Conservation (phyloP, 1,139 yeast genomes). For the Petasospora fabianii region DNA sequence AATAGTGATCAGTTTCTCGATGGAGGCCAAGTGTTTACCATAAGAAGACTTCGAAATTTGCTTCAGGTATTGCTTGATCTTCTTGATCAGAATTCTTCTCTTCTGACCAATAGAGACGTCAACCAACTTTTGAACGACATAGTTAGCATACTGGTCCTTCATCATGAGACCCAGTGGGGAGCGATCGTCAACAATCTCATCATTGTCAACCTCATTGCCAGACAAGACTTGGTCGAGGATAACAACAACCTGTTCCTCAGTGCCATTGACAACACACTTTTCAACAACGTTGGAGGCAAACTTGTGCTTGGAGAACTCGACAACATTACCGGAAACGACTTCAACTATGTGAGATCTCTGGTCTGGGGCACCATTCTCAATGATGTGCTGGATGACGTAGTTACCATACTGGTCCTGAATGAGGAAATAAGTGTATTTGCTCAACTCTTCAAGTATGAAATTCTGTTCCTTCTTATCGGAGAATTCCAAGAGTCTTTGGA, state of each 20-base stretch:
- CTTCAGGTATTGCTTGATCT: constrained; percentile 37
- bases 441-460: constrained; percentile 65
- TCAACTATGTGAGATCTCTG: constrained; percentile 50
- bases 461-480: constrained; percentile 55
- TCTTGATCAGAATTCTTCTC: constrained; percentile 51
- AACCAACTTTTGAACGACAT: constrained; percentile 91
- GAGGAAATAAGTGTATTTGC: constrained; percentile 66
- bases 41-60: constrained; percentile 55
- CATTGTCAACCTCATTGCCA: constrained; percentile 32
- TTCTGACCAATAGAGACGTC: constrained; percentile 74
- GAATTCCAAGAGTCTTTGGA: constrained; percentile 85
- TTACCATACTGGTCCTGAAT: constrained; percentile 97
- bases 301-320: constrained; percentile 85
- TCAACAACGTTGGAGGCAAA: constrained; percentile 98
- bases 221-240: constrained; percentile 45
- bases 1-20: constrained; percentile 58
- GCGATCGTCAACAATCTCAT: constrained; percentile 45
- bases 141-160: constrained; percentile 97
- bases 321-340: constrained; percentile 55
- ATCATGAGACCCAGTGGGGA: constrained; percentile 80
- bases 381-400: constrained; percentile 92
- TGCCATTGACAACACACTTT: constrained; percentile 79
- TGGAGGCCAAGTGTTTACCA: constrained; percentile 83
- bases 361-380: constrained; percentile 56
- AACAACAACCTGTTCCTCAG: constrained; percentile 53